Conservation (phyloP, 805 yeast species). For the Hanseniaspora lachancei region DNA sequence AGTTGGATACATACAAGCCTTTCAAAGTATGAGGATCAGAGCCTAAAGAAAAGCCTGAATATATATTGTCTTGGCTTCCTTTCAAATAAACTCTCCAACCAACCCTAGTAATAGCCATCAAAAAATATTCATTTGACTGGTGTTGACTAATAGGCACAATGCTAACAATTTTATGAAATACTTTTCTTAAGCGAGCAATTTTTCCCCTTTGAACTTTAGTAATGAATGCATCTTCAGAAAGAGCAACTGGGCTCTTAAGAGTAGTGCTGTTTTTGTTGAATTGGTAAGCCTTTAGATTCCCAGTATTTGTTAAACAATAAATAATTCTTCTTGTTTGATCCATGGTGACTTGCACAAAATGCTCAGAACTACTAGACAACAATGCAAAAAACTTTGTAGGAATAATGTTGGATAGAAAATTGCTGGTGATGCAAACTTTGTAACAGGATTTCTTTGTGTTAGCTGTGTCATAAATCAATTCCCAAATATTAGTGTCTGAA, state of each 20-base stretch:
- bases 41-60: constrained; percentile 6
- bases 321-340: constrained; percentile 68
- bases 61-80: constrained; percentile 28
- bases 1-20: constrained; percentile 27
- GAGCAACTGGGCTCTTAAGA: constrained; percentile 32
- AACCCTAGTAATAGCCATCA: constrained; percentile 65
- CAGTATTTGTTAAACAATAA: constrained; percentile 70
- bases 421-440: constrained; percentile 70
- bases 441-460: constrained; percentile 71
- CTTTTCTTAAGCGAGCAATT: constrained; percentile 45
- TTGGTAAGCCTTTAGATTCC: constrained; percentile 68
- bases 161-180: constrained; percentile 47
- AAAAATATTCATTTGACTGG: constrained; percentile 57
- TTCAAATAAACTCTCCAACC: constrained; percentile 65
- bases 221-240: constrained; percentile 28
- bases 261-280: constrained; percentile 32
- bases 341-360: constrained; percentile 46
- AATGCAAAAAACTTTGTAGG: constrained; percentile 30
- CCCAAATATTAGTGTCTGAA: constrained; percentile 71
- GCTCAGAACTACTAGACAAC: constrained; percentile 18
- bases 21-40: background rate
- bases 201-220: constrained; percentile 34
- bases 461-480: constrained; percentile 64
- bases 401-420: constrained; percentile 40
- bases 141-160: constrained; percentile 37